These are phyloP conservation scores for Ophiocytium majus DNA, from an alignment of 352 stramenopile species.

Conservation along the genomic window DNA sequence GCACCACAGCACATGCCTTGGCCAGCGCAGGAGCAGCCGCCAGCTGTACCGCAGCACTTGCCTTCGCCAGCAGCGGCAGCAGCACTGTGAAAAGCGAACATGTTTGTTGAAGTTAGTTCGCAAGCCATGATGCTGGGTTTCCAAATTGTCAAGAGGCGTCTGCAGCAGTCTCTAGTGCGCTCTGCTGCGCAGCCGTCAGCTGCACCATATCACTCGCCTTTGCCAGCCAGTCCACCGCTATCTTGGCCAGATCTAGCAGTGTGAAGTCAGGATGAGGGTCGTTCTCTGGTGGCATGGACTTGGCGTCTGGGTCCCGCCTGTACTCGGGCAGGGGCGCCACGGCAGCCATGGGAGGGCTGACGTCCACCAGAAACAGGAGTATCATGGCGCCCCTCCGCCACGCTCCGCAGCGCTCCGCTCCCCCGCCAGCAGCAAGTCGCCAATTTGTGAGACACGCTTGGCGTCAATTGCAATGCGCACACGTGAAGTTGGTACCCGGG, in stretches of 20 bases:
- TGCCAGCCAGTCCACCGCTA: neutral
- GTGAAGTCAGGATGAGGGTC: neutral
- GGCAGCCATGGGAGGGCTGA: neutral
- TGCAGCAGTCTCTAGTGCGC: neutral
- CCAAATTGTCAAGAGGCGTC: neutral
- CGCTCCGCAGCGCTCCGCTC: too few species aligned
- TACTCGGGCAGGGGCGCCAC: neutral
- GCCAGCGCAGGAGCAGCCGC: too few species aligned
- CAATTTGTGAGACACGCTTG: too few species aligned
- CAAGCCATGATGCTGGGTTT: too few species aligned
- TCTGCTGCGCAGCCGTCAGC: neutral
- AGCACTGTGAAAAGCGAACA: too few species aligned
- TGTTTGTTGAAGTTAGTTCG: too few species aligned
- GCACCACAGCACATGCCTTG: too few species aligned
- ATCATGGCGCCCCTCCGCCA: neutral
- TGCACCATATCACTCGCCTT: neutral
- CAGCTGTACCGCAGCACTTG: too few species aligned
- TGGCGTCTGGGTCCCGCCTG: neutral
- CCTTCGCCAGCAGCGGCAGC: too few species aligned
- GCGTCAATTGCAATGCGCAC: too few species aligned
- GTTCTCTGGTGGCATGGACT: neutral
- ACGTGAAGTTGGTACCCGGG: too few species aligned
- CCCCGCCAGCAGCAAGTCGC: too few species aligned
- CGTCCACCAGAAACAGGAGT: conserved; percentile 10
- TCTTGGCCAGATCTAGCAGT: conserved; percentile 4